Percentiles rank a stretch among this genome's conserved stretches.
Conservation (phyloP, 352 stramenopile genomes). For the Globisporangium nunn region DNA sequence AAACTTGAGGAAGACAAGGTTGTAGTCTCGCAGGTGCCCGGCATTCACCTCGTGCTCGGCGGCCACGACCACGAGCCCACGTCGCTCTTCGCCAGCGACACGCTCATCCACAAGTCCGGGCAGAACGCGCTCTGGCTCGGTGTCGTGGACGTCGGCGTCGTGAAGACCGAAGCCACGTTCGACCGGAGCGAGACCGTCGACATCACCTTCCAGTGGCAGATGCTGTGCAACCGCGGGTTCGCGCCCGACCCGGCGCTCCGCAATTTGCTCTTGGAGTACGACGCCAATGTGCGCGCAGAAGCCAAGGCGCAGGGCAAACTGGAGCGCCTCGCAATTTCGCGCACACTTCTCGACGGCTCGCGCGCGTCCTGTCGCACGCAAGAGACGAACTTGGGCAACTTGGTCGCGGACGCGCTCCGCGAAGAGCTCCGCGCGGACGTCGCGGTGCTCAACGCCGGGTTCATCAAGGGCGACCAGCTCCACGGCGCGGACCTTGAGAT, state of each 20-base stretch:
- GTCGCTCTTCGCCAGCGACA: slow-evolving; percentile 71
- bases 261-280: not conserved
- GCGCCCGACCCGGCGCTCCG: not conserved
- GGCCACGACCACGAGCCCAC: slow-evolving; percentile 91
- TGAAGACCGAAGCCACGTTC: slow-evolving; percentile 9
- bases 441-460: slow-evolving; percentile 69
- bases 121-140: slow-evolving; percentile 86
- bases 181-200: not conserved
- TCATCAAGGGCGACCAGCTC: slow-evolving; percentile 70
- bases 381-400: slow-evolving; percentile 72
- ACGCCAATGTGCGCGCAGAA: slow-evolving; percentile 34
- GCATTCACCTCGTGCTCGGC: slow-evolving; percentile 84
- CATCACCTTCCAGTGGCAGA: slow-evolving; percentile 1
- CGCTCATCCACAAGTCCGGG: slow-evolving; percentile 87
- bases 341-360: slow-evolving; percentile 54
- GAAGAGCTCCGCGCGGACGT: slow-evolving; percentile 44
- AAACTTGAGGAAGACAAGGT: slow-evolving; percentile 69
- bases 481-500: slow-evolving; percentile 46
- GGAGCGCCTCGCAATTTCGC: slow-evolving; percentile 19
- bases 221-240: slow-evolving; percentile 6
- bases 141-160: slow-evolving; percentile 67
- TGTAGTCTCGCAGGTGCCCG: slow-evolving; percentile 48
- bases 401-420: slow-evolving; percentile 68
- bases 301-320: slow-evolving; percentile 39
- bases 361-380: slow-evolving; percentile 47